phyloP scores from a whole-genome alignment of 768 basidiomycete species.

The Termitomyces sp. region DNA sequence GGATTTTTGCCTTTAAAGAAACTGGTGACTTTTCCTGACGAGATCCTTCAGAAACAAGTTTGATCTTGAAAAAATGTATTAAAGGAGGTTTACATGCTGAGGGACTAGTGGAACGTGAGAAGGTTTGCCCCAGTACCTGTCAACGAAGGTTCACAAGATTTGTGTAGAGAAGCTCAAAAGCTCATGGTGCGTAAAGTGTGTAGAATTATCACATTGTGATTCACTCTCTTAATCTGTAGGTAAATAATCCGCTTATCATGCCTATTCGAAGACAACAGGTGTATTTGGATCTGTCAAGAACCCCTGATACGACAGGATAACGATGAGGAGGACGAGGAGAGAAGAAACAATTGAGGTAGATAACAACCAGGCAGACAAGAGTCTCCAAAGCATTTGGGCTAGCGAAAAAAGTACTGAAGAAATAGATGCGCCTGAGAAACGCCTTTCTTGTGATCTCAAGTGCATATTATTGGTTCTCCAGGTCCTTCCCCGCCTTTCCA shows the following conservation, averaged over 20 bases:
- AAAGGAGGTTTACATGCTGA: too few relatives aligned
- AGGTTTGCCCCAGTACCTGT: too few relatives aligned
- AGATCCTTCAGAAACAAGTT: background rate
- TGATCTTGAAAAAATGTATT: background rate
- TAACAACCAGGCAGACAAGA: background rate
- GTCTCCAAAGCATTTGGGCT: background rate
- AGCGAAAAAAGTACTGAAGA: too few relatives aligned
- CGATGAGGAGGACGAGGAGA: too few relatives aligned
- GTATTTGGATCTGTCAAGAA: too few relatives aligned
- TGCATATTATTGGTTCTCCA: too few relatives aligned
- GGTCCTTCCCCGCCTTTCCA: too few relatives aligned
- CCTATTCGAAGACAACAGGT: background rate
- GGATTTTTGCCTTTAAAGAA: background rate
- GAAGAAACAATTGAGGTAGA: background rate
- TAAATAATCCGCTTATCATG: background rate
- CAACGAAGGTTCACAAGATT: background rate
- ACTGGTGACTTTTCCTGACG: too few relatives aligned
- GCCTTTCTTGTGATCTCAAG: too few relatives aligned
- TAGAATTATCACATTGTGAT: background rate
- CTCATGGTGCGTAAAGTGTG: background rate
- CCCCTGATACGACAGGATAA: too few relatives aligned
- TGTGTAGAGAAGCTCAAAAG: background rate
- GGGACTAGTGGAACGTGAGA: too few relatives aligned
- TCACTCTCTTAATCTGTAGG: background rate
- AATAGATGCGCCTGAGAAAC: too few relatives aligned